Evolutionary conservation across 2,329 filamentous ascomycete genomes (phyloP), one percentile per base, ranked within the genome.

Genomic region (Sporothrix sp.): DNA sequence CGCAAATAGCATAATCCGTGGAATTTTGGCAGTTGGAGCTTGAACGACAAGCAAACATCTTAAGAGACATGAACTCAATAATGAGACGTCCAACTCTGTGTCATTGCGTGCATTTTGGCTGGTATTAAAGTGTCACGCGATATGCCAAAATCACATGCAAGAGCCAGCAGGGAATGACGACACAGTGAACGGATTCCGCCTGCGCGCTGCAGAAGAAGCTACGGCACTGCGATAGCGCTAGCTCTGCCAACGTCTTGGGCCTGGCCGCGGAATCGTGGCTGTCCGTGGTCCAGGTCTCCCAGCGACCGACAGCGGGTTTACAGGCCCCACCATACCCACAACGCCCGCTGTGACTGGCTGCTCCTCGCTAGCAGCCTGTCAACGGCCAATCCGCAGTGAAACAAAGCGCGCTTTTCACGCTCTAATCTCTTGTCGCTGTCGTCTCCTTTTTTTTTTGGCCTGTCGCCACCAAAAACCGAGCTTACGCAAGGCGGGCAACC

Each of bases 121-220:
- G 37, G 7, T 14, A 38, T 11, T 7, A 40, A 28, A 16, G 25
- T 35, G 30, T 46, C 43, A 25, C n/a, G 14, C 37, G 20, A 16
- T 18, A 27, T 28, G 48, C 37, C 28, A 21, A n/a, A 36, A 43
- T 50, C 48, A 49, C 48, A 50, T 50, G 48, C 30, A 43, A 50
- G 37, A 25, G 21, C n/a, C 20, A 28, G 36, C 28, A 13, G 36
- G 37, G 30, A 35, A 50, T 50, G 48, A 50, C 48, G 48, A 50
- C 48, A 50, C 48, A n/a, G 21, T 10, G 21, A 18, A 35, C 20
- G 33, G 46, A 40, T 27, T 35, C n/a, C n/a, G n/a, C n/a, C n/a
- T n/a, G n/a, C n/a, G n/a, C n/a, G n/a, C n/a, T n/a, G n/a, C n/a
- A n/a, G n/a, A n/a, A n/a, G n/a, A n/a, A n/a, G n/a, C n/a, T n/a